Percentiles rank a stretch among this genome's conserved stretches.
phyloP scores from a whole-genome alignment of 495 filamentous ascomycete genomes.

The Aspergillus baeticus region DNA sequence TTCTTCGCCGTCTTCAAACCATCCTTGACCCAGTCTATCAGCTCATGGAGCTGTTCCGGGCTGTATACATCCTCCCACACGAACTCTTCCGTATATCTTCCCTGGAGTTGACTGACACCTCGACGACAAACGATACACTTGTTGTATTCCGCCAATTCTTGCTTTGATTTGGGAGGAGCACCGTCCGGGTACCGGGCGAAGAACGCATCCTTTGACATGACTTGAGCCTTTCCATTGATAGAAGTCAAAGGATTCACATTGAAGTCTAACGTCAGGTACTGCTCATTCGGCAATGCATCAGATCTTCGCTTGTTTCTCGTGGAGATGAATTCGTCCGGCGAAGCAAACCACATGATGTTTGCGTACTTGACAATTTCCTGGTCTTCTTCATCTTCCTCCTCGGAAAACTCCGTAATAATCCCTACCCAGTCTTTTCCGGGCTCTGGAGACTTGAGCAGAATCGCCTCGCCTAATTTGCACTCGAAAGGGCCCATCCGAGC shows the following conservation, averaged over 20 bases:
- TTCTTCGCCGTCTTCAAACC: slow-evolving; percentile 58
- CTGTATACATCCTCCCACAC: slow-evolving; percentile 82
- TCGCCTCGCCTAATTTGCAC: slow-evolving; percentile 75
- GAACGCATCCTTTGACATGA: slow-evolving; percentile 73
- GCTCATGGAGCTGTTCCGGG: slow-evolving; percentile 58
- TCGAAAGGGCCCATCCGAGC: slow-evolving; percentile 85
- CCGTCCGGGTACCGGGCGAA: slow-evolving; percentile 69
- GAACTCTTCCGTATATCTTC: slow-evolving; percentile 91
- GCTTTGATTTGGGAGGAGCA: slow-evolving; percentile 65
- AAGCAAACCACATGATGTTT: slow-evolving; percentile 90
- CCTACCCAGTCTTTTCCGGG: slow-evolving; percentile 86
- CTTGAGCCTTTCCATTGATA: slow-evolving; percentile 81
- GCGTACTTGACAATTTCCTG: slow-evolving; percentile 54
- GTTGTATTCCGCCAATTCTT: slow-evolving; percentile 62
- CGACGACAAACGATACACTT: slow-evolving; percentile 90
- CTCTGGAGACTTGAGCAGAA: slow-evolving; percentile 83
- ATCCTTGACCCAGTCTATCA: slow-evolving; percentile 64
- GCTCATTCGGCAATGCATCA: slow-evolving; percentile 84
- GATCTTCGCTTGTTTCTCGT: slow-evolving; percentile 76
- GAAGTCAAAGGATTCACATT: slow-evolving; percentile 84
- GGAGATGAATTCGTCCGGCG: slow-evolving; percentile 76
- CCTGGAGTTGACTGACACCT: slow-evolving; percentile 82
- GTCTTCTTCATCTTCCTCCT: slow-evolving; percentile 60
- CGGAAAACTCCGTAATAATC: slow-evolving; percentile 74
- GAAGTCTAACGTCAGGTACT: slow-evolving; percentile 83